Conservation (phyloP, 169 alveolate species). For the Eimeria falciformis region DNA sequence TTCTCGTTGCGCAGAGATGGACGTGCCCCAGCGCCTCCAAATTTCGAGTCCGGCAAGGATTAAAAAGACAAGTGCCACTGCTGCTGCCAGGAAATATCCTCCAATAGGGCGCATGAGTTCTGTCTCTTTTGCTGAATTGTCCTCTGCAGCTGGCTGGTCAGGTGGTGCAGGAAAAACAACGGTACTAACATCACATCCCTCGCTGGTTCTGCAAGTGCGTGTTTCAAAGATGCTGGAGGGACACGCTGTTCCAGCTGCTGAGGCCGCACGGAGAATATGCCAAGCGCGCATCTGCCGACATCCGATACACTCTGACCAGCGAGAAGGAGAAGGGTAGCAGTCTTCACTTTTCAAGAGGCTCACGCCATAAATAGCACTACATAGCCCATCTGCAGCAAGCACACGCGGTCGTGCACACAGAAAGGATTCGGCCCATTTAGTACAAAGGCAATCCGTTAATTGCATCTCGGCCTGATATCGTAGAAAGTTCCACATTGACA, state of each 20-base stretch:
- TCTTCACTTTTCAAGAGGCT: conserved; percentile 56
- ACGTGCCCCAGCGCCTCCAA: conserved; percentile 73
- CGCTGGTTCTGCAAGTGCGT: conserved; percentile 47
- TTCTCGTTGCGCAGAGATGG: conserved; percentile 61
- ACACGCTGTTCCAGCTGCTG: conserved; percentile 50
- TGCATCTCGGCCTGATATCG: too few relatives aligned
- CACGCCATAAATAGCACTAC: conserved; percentile 43
- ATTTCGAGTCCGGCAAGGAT: conserved; percentile 52
- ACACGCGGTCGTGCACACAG: not conserved
- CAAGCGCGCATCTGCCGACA: conserved; percentile 66
- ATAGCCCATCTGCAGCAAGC: conserved; percentile 35
- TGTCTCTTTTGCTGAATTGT: conserved; percentile 29
- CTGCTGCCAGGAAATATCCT: conserved; percentile 17
- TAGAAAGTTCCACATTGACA: too few relatives aligned
- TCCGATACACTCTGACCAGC: conserved; percentile 72
- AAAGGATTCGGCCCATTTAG: too few relatives aligned
- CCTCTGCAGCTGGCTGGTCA: conserved; percentile 48
- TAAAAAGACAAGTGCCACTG: conserved; percentile 36
- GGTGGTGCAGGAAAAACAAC: conserved; percentile 64
- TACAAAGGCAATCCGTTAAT: too few relatives aligned
- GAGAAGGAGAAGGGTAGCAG: conserved; percentile 66
- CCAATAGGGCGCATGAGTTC: conserved; percentile 56
- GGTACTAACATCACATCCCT: conserved; percentile 56
- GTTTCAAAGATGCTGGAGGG: conserved; percentile 63
- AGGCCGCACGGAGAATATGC: conserved; percentile 67